Evolutionary conservation across 179 eudicot species (phyloP).

Genomic region (Amaranthus tricolor): DNA sequence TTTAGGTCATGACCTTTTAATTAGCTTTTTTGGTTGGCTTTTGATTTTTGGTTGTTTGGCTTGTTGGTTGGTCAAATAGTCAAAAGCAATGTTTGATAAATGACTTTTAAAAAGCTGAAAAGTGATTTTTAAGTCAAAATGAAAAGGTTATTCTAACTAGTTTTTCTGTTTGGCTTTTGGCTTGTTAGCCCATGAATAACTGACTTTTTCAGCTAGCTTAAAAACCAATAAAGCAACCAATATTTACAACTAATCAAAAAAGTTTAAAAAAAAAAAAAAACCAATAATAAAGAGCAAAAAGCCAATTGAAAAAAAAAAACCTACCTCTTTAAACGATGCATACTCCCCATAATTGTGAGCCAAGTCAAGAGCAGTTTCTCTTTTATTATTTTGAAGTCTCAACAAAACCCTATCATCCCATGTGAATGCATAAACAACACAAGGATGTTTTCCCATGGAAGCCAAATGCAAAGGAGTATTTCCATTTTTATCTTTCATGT

Average conservation of each 20-base stretch:
- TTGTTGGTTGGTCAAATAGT: too few relatives aligned
- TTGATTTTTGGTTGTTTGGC: too few relatives aligned
- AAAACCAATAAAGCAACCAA: too few relatives aligned
- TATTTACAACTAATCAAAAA: too few relatives aligned
- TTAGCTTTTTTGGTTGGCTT: too few relatives aligned
- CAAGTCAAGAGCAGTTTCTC: conserved; percentile 35
- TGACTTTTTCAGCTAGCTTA: background rate
- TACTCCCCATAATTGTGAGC: conserved; percentile 18
- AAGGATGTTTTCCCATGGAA: conserved; percentile 18
- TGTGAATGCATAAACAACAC: conserved; percentile 28
- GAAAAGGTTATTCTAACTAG: too few relatives aligned
- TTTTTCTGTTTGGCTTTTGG: too few relatives aligned
- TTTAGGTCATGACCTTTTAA: too few relatives aligned
- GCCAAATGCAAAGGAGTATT: conserved; percentile 39
- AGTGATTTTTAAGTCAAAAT: background rate
- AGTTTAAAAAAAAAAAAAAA: too few relatives aligned
- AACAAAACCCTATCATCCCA: conserved; percentile 23
- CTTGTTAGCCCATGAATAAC: background rate
- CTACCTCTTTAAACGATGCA: conserved; percentile 35
- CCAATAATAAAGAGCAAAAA: background rate
- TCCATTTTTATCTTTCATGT: conserved; percentile 33
- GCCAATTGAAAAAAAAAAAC: background rate
- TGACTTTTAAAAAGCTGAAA: too few relatives aligned
- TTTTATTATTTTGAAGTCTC: background rate
- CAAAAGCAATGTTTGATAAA: too few relatives aligned